These are phyloP conservation scores for Cordyceps cicadae DNA, from an alignment of 2,329 filamentous ascomycete species.

Conservation along the genomic window DNA sequence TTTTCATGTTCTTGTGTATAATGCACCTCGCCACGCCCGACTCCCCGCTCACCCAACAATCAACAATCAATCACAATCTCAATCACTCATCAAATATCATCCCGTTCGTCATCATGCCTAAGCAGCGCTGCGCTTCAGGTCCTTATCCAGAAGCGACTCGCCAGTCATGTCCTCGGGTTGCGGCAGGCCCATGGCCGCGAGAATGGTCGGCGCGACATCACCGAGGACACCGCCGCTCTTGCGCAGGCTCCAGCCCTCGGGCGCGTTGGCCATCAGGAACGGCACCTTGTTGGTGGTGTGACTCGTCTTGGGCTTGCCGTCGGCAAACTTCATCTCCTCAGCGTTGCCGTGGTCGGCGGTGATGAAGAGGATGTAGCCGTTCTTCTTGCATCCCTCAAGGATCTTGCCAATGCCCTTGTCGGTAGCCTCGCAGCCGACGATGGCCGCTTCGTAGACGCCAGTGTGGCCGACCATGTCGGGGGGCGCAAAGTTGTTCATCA, in stretches of 20 bases:
- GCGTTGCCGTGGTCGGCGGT: slow-evolving; percentile 97
- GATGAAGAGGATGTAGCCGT: slow-evolving; percentile 89
- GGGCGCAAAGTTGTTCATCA: slow-evolving; percentile 99
- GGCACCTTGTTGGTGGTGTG: slow-evolving; percentile 98
- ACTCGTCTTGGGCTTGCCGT: slow-evolving; percentile 94
- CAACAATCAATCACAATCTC: slow-evolving; percentile 7
- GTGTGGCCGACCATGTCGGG: slow-evolving; percentile 99
- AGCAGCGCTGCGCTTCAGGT: slow-evolving; percentile 33
- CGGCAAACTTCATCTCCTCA: slow-evolving; percentile 96
- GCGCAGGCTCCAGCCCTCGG: slow-evolving; percentile 78
- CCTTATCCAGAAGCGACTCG: slow-evolving; percentile 70
- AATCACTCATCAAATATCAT: background rate
- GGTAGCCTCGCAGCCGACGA: slow-evolving; percentile 75
- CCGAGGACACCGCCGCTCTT: slow-evolving; percentile 84
- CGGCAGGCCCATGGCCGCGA: slow-evolving; percentile 82
- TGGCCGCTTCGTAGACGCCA: slow-evolving; percentile 89
- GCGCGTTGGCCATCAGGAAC: slow-evolving; percentile 96
- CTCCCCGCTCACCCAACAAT: slow-evolving; percentile 4
- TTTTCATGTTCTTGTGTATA: background rate
- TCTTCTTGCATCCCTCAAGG: slow-evolving; percentile 86
- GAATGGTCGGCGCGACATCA: slow-evolving; percentile 90
- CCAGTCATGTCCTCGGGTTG: slow-evolving; percentile 92
- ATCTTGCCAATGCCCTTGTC: slow-evolving; percentile 92
- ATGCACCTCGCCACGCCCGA: slow-evolving; percentile 3
- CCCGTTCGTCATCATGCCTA: slow-evolving; percentile 13